Base-by-base conservation (phyloP, 768 basidiomycete species). In the Lactarius tabidus region DNA sequence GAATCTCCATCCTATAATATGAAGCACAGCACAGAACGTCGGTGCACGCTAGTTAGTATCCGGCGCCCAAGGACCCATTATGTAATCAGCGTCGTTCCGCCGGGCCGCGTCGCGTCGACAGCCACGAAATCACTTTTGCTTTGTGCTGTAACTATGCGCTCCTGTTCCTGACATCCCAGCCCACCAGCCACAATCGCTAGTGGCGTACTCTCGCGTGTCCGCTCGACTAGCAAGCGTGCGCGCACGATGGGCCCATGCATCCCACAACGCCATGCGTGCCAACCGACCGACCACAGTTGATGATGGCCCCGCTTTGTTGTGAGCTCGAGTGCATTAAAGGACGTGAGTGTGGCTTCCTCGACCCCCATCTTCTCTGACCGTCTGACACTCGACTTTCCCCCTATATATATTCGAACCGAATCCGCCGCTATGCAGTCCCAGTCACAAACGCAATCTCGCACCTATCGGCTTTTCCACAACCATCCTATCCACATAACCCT, bases 401-500 rank as follows among this genome's bases (percentile, higher is more conserved):
- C 39, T 51, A 51, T 51, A 51, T 51, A 51, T 51, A 26, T 14
- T 51, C 48, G 48, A n/a, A 51, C 48, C 2, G 26, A 0, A 2
- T 14, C 48, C 26, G 6, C 14, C 26, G 23, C 23, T 26, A 51
- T 51, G 48, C 48, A 26, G 23, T 6, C 26, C 48, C 48, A 51
- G 48, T 52, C 45, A 60, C n/a, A 33, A 60, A 35, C 48, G 31
- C 35, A 51, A 60, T 52, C 35, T 52, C 43, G 23, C 9, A 51
- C 23, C 4, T 26, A 23, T 14, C 26, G 28, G 23, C 20, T 12
- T n/a, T 18, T 35, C 9, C 7, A 33, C 9, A 5, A 45, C n/a
- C n/a, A n/a, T 33, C 8, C 26, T 9, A 26, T 52, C n/a, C 23
- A 59, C 38, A 57, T 10, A 3, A 20, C 23, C 28, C 26, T 58